phyloP scores from a whole-genome alignment of 2,329 filamentous ascomycete genomes.

The Sarocladium kiliense region DNA sequence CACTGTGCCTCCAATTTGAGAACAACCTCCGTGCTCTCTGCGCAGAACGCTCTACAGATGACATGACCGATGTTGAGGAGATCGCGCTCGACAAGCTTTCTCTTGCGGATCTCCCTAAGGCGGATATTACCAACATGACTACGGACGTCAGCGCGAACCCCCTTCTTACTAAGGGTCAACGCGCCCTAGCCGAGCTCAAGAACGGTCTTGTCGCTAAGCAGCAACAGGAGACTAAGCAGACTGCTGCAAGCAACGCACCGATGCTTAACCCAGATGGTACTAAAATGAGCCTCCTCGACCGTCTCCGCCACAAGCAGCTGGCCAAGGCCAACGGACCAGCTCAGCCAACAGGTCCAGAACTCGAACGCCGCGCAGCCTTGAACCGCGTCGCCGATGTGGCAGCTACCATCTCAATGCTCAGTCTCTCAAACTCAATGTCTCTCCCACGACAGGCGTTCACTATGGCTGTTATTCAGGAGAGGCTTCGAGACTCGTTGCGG shows the following conservation, averaged over 20 bases:
- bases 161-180: slow-evolving; percentile 60
- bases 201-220: slow-evolving; percentile 51
- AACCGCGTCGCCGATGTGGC: slow-evolving; percentile 65
- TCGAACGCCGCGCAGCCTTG: slow-evolving; percentile 59
- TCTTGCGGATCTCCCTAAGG: slow-evolving; percentile 38
- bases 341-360: slow-evolving; percentile 51
- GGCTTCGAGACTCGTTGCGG: slow-evolving; percentile 62
- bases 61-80: slow-evolving; percentile 24
- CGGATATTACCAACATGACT: slow-evolving; percentile 26
- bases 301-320: slow-evolving; percentile 66
- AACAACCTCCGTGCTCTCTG: slow-evolving; percentile 44
- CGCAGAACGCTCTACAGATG: slow-evolving; percentile 25
- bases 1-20: slow-evolving; percentile 50
- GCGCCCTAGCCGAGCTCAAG: slow-evolving; percentile 64
- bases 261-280: slow-evolving; percentile 37
- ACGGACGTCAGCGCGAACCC: slow-evolving; percentile 42
- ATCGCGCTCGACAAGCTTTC: slow-evolving; percentile 51
- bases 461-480: slow-evolving; percentile 57
- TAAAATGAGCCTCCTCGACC: slow-evolving; percentile 68
- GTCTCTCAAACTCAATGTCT: slow-evolving; percentile 41
- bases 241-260: slow-evolving; percentile 23
- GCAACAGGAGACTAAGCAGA: slow-evolving; percentile 34
- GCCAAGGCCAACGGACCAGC: slow-evolving; percentile 50
- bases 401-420: slow-evolving; percentile 62
- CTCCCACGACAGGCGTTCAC: slow-evolving; percentile 60